phyloP scores from a whole-genome alignment of 2,329 filamentous ascomycete species.

The Pestalotiopsis fici region DNA sequence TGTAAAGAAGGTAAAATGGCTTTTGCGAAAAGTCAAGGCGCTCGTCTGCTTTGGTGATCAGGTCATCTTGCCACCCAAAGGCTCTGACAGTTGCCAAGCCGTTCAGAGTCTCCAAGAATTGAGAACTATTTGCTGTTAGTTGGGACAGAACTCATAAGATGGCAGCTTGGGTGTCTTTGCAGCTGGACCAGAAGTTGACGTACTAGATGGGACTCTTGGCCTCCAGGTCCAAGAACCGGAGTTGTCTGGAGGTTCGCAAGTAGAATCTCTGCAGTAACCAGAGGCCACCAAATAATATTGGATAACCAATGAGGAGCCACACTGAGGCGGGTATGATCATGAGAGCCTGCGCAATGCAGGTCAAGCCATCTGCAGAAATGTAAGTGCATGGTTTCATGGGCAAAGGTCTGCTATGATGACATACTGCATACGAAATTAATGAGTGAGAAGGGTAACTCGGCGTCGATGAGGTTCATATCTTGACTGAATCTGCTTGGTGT shows the following conservation, averaged over 20 bases:
- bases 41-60: slow-evolving; percentile 28
- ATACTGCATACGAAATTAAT: slow-evolving; percentile 6
- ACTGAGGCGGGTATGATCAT: slow-evolving; percentile 11
- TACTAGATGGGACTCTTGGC: slow-evolving; percentile 40
- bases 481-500: slow-evolving; percentile 19
- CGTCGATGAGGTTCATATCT: slow-evolving; percentile 7
- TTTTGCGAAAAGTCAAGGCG: slow-evolving; percentile 29
- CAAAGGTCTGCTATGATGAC: background rate
- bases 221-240: slow-evolving; percentile 47
- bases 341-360: slow-evolving; percentile 14
- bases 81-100: slow-evolving; percentile 46
- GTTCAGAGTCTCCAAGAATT: slow-evolving; percentile 43
- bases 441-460: slow-evolving; percentile 2
- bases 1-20: slow-evolving; percentile 30
- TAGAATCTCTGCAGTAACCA: slow-evolving; percentile 46
- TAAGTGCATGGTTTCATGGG: background rate
- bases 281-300: slow-evolving; percentile 23
- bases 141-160: too few species aligned
- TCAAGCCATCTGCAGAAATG: slow-evolving; percentile 33
- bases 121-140: slow-evolving; percentile 22
- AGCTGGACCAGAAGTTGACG: background rate
- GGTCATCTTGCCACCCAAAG: slow-evolving; percentile 40
- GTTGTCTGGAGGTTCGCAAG: slow-evolving; percentile 45
- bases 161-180: background rate
- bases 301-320: slow-evolving; percentile 10